Base-by-base conservation (phyloP, 2,329 filamentous ascomycete genomes). In the Fusarium incarnatum region DNA sequence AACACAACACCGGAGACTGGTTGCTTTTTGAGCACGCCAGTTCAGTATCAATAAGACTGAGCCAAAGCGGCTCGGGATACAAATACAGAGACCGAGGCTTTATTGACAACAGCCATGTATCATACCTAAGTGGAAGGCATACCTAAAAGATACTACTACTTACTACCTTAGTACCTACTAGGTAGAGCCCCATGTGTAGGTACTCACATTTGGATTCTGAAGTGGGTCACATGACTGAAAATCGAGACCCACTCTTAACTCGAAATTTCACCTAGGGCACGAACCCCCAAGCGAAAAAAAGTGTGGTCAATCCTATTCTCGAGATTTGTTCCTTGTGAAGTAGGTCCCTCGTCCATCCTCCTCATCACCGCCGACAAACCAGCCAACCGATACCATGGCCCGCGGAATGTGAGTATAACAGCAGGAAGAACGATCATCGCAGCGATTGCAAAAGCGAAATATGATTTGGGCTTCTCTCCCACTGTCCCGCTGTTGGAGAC, bases 351-450 rank as follows among this genome's bases (percentile, higher is more conserved):
- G 68, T 76, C 73, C 72, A 73, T 76, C 74, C 73, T 76, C 76
- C 74, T 77, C 79, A 79, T 75, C 80, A 78, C 77, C 73, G 73
- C 67, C 79, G 77, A 79, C 79, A 78, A 73, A 73, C 70, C 75
- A 81, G 77, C 77, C 78, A 79, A 75, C 76, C 79, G 81, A 79
- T 79, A 90, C 81, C 79, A 91, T 91, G 88, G 87, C 86, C 81
- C 86, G 88, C 82, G 88, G 88, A 88, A 88, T 86, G 84, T 86
- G 80, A 85, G 84, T 86, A 66, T 8, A 60, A 53, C 8, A 10
- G n/a, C 23, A 58, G 54, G 66, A 64, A 46, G 25, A 61, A 41
- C 16, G 12, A 54, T 71, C 64, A 49, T n/a, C 27, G 34, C 37
- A 48, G 46, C 34, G 16, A 45, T 46, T 13, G 22, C n/a, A 45